These are phyloP conservation scores for Rhodosporidiobolus sp. DNA, from an alignment of 768 basidiomycete genomes.

Conservation along the genomic window DNA sequence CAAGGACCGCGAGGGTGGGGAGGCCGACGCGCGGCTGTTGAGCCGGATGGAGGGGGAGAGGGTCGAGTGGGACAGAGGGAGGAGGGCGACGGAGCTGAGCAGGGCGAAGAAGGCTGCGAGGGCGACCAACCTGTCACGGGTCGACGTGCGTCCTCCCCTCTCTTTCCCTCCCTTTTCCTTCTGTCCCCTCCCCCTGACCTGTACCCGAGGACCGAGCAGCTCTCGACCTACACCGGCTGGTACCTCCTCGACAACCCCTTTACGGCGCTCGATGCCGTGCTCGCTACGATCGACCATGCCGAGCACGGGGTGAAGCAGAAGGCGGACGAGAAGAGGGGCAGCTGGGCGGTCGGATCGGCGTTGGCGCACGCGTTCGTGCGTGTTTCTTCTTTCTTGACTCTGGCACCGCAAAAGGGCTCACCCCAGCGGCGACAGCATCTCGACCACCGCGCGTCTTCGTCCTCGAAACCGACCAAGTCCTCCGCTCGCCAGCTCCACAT, in stretches of 20 bases:
- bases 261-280: constrained; percentile 10
- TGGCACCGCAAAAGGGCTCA: too few species aligned
- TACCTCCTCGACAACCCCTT: constrained; percentile 17
- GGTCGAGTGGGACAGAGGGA: not conserved
- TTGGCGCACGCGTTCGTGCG: not conserved
- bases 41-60: constrained; percentile 4
- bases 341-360: not conserved
- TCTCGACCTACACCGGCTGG: not conserved
- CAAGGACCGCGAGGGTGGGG: not conserved
- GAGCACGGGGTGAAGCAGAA: constrained; percentile 1
- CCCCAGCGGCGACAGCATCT: not conserved
- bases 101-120: not conserved
- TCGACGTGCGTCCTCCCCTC: constrained; percentile 12
- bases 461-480: not conserved
- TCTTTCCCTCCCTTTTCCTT: not conserved
- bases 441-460: not conserved
- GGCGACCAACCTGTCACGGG: not conserved
- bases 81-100: not conserved
- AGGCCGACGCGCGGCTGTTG: not conserved
- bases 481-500: too few species aligned
- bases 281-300: constrained; percentile 16
- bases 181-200: not conserved
- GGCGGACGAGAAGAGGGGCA: not conserved
- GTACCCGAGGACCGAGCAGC: not conserved
- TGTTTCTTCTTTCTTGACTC: too few species aligned